Evolutionary conservation across 2,329 filamentous ascomycete genomes (phyloP), one percentile per base, ranked within the genome.

Genomic region (Talaromyces sp.): DNA sequence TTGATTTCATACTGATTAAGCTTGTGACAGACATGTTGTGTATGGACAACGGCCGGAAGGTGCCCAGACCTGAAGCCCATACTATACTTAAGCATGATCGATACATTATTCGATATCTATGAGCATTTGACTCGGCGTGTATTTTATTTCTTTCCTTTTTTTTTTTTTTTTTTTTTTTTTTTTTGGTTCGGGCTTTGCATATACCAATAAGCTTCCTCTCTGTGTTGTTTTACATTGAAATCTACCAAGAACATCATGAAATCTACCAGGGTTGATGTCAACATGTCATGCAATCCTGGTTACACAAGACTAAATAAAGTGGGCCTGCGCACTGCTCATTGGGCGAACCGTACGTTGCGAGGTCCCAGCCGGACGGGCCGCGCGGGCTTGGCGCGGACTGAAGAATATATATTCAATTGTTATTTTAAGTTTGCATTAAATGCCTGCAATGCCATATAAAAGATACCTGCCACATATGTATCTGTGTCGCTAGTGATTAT

Each of bases 41-140:
- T 62, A 58, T 26, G 60, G 60, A 21, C 60, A 62, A 26, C 58
- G 55, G 29, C 60, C 56, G 14, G 51, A 55, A 50, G 54, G 14
- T 26, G 5, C 19, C 17, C 3, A 24, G 51, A 14, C 21, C 21
- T 58, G n/a, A 57, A 29, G 49, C 35, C 35, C 8, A 17, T 38
- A 38, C 5, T 38, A 8, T 38, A 38, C 7, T 2, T 38, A 38
- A 38, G 35, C 17, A 38, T 38, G 14, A 38, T 38, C 17, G 35
- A 38, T 38, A 35, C 6, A 35, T 7, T 35, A 35, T n/a, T 14
- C 32, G 10, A 35, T 35, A 6, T n/a, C 17, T 9, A n/a, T n/a
- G 32, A 35, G 32, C 32, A 6, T 38, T 38, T 38, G 13, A 3
- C 14, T 35, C 32, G 5, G 35, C 32, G 35, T 38, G 35, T 38